phyloP scores from a whole-genome alignment of 2,329 filamentous ascomycete genomes.

The Fusarium sp. region DNA sequence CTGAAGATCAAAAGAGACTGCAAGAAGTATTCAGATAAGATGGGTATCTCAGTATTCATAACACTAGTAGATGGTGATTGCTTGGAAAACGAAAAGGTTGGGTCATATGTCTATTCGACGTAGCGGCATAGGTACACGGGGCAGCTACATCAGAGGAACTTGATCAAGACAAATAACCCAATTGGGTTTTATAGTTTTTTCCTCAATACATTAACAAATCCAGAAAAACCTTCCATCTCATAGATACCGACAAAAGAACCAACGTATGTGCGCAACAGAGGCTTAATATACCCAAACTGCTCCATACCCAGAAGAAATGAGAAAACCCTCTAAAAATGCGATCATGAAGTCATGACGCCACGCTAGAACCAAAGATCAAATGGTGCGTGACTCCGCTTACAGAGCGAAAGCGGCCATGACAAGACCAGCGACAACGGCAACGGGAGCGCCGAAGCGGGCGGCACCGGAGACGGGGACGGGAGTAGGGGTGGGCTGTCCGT shows the following conservation, averaged over 20 bases:
- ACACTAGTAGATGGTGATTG: conserved; percentile 20
- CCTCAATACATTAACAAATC: conserved; percentile 49
- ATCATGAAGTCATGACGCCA: conserved; percentile 47
- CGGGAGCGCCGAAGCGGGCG: conserved; percentile 51
- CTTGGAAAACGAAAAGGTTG: conserved; percentile 18
- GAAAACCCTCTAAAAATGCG: conserved; percentile 48
- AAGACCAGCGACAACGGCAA: conserved; percentile 55
- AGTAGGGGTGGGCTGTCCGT: conserved; percentile 32
- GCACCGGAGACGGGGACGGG: conserved; percentile 45
- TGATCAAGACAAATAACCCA: conserved; percentile 46
- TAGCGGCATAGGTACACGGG: conserved; percentile 42
- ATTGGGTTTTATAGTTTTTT: conserved; percentile 44
- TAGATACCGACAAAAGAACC: conserved; percentile 43
- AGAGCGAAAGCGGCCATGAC: conserved; percentile 57
- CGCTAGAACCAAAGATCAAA: conserved; percentile 41
- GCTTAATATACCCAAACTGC: conserved; percentile 42
- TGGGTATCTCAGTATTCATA: conserved; percentile 33
- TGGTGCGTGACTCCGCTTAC: conserved; percentile 49
- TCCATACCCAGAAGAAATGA: conserved; percentile 42
- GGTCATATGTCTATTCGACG: conserved; percentile 47
- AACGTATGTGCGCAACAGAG: conserved; percentile 48
- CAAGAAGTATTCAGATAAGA: not conserved
- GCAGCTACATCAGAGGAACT: conserved; percentile 43
- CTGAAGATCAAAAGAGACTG: not conserved
- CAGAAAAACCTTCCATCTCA: conserved; percentile 45